These are phyloP conservation scores for Botryotinia calthae DNA, from an alignment of 2,329 filamentous ascomycete species.

Conservation along the genomic window DNA sequence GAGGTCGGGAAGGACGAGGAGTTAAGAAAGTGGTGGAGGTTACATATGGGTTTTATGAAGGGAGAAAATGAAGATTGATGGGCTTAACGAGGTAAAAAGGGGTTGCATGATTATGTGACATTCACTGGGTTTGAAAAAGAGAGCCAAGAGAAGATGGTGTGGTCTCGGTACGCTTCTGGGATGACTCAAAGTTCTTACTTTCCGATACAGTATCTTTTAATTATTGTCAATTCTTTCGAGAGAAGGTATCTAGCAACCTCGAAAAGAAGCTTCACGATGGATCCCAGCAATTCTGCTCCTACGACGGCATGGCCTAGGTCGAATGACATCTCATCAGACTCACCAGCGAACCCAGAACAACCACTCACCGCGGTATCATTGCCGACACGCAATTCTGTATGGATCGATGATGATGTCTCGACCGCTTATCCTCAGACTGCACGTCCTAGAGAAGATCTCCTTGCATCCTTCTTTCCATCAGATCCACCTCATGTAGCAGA, in stretches of 20 bases:
- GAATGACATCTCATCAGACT: background rate
- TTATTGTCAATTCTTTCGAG: rapidly evolving
- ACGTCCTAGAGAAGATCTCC: background rate
- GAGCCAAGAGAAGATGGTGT: background rate
- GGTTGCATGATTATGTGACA: background rate
- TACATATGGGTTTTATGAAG: slow-evolving; percentile 32
- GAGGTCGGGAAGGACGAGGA: slow-evolving; percentile 27
- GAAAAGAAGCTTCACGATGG: background rate
- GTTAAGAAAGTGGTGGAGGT: slow-evolving; percentile 34
- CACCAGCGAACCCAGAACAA: background rate
- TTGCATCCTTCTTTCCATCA: background rate
- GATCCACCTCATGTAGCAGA: background rate
- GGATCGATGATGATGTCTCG: background rate
- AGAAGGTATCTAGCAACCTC: background rate
- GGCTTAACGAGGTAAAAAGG: background rate
- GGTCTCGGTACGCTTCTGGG: background rate
- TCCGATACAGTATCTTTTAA: background rate
- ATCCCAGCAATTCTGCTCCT: background rate
- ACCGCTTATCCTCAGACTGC: background rate
- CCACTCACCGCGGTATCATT: background rate
- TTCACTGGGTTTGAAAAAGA: slow-evolving; percentile 3
- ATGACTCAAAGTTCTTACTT: background rate
- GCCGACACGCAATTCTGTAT: background rate
- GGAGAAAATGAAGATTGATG: background rate
- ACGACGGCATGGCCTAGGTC: slow-evolving; percentile 5